Conservation (phyloP, 2,329 filamentous ascomycete genomes). For the Tolypocladium nubicola region DNA sequence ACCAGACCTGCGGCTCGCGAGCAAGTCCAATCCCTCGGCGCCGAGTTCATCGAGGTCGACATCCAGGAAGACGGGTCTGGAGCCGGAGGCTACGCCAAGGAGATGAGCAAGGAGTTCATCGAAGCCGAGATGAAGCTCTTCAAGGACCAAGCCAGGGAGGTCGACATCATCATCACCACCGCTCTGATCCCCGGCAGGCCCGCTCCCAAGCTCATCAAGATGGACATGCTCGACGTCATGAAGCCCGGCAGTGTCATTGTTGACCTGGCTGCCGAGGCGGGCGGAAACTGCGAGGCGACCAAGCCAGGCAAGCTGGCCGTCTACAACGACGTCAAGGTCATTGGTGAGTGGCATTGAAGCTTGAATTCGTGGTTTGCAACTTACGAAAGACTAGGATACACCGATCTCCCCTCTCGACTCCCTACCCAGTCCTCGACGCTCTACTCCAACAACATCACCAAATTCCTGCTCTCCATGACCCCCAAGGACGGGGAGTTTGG, state of each 20-base stretch:
- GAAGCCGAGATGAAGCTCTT: constrained; percentile 91
- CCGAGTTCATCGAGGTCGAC: constrained; percentile 82
- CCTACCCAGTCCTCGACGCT: constrained; percentile 83
- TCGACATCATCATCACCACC: constrained; percentile 88
- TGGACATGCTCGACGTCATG: constrained; percentile 72
- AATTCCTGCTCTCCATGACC: constrained; percentile 72
- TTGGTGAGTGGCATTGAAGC: constrained; percentile 43
- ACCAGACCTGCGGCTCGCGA: constrained; percentile 81
- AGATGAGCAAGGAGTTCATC: constrained; percentile 91
- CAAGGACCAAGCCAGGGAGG: constrained; percentile 74
- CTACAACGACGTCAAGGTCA: constrained; percentile 72
- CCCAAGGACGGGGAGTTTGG: constrained; percentile 71
- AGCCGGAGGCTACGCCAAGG: constrained; percentile 80
- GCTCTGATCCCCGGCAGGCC: constrained; percentile 80
- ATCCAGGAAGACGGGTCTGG: constrained; percentile 77
- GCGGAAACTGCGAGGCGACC: constrained; percentile 80
- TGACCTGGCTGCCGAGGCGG: constrained; percentile 78
- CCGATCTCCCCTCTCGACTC: constrained; percentile 75
- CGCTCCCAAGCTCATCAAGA: constrained; percentile 75
- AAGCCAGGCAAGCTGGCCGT: constrained; percentile 58
- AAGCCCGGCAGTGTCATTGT: constrained; percentile 83
- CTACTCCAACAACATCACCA: constrained; percentile 91
- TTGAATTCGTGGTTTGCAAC: neutral
- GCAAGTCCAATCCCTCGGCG: constrained; percentile 82
- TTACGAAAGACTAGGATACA: constrained; percentile 47